These are phyloP conservation scores for Linnemannia exigua DNA, from an alignment of 192 early-diverging fungal genomes.

Conservation along the genomic window DNA sequence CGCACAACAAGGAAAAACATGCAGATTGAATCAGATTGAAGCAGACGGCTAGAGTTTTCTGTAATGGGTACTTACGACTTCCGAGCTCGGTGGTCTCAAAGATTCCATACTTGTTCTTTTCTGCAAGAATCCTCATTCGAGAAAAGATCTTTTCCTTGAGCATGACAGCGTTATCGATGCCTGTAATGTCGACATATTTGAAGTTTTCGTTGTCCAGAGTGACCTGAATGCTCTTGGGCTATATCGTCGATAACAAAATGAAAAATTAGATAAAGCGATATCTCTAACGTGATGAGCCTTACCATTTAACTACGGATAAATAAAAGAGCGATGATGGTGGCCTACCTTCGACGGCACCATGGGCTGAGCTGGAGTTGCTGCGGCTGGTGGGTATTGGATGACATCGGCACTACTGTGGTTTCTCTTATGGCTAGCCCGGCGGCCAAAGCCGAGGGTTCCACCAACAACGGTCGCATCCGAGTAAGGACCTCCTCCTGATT, in stretches of 20 bases:
- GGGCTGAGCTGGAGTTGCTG: conserved; percentile 6
- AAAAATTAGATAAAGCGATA: neutral
- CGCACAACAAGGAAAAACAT: neutral
- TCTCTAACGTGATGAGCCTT: too few relatives aligned
- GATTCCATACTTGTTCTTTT: conserved; percentile 57
- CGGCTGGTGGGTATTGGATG: conserved; percentile 31
- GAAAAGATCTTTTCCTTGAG: conserved; percentile 57
- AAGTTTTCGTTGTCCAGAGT: conserved; percentile 57
- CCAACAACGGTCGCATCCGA: conserved; percentile 49
- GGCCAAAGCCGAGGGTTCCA: conserved; percentile 46
- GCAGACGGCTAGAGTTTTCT: neutral
- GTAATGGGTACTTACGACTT: conserved; percentile 34
- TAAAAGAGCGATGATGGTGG: neutral
- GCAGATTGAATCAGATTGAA: neutral
- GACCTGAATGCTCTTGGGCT: conserved; percentile 51
- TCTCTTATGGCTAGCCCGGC: conserved; percentile 43
- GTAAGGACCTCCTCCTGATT: conserved; percentile 10
- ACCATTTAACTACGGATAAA: too few relatives aligned
- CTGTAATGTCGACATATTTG: conserved; percentile 48
- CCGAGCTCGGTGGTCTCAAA: conserved; percentile 54
- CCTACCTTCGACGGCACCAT: conserved; percentile 25
- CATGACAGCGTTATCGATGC: conserved; percentile 37
- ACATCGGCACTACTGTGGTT: conserved; percentile 57
- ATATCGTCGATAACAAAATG: neutral
- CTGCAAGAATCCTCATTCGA: conserved; percentile 52